Base-by-base conservation (phyloP, 1,284 basidiomycete species). In the Irpex sp. region DNA sequence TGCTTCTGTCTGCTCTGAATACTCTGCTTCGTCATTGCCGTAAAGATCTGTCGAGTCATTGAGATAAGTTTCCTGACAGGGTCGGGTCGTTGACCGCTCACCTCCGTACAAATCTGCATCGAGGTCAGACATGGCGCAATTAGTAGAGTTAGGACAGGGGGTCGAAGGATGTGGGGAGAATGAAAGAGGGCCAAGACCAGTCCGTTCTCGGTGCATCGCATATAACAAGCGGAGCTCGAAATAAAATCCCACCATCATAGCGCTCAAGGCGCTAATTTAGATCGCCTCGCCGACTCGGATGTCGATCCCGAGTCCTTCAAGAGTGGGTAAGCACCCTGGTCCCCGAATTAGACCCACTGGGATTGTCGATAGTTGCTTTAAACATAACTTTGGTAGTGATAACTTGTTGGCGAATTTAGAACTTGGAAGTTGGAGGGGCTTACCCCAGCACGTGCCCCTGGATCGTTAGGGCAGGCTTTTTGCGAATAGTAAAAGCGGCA, bases 31-130 rank as follows among this genome's bases (percentile, higher is more conserved):
- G 68, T 92, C 89, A 62, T 87, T 88, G 58, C 88, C 91, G 73
- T 94, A 94, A 52, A 94, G 84, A 73, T 94, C 92, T 90, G 62
- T 59, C 51, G 37, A 51, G 11, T 73, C 57, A 62, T 64, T 58
- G 44, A 36, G 34, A 21, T 38, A 51, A 47, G 51, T 54, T n/a
- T 56, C 11, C 11, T 11, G 44, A n/a, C 40, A 58, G n/a, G 34
- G 37, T 1, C 31, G 31, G 31, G 31, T 34, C 31, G 31, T 34
- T 34, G 31, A 34, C 11, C 15, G 66, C 83, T 60, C 71, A 89
- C 91, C 91, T 71, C 91, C 91, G 71, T 94, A 94, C 65, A 94
- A 82, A 75, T 93, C 91, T 79, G 89, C 88, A 75, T 93, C 91
- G 73, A 92, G 87, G 79, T 92, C 89, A 67, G 89, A 87, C 86